Percentiles rank a stretch among this genome's conserved stretches.
These are phyloP conservation scores for Haplosporangium gracile DNA, from an alignment of 192 early-diverging fungal species.

Conservation along the genomic window DNA sequence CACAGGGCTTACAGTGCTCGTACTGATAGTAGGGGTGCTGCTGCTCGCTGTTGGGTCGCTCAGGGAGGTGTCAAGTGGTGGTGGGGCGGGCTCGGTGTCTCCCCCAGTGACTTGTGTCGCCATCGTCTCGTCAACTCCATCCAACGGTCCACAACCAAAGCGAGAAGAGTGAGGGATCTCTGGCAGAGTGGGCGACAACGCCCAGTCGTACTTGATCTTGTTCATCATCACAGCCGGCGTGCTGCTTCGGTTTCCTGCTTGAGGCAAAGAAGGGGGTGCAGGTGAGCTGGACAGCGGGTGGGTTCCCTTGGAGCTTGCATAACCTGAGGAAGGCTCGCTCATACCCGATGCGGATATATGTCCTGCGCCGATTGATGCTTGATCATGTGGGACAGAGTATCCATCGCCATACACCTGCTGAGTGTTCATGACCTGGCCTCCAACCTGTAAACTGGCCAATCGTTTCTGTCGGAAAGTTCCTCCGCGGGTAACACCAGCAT, in stretches of 20 bases:
- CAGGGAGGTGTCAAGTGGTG: neutral
- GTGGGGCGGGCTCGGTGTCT: neutral
- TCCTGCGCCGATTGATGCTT: neutral
- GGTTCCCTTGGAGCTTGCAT: neutral
- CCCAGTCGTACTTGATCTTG: conserved; percentile 50
- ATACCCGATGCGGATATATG: conserved; percentile 2
- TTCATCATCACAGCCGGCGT: conserved; percentile 51
- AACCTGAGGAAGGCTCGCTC: neutral
- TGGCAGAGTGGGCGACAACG: conserved; percentile 21
- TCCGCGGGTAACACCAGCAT: neutral
- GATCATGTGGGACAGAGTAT: neutral
- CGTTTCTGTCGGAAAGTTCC: conserved; percentile 40
- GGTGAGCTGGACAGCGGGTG: neutral
- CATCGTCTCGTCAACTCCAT: conserved; percentile 1
- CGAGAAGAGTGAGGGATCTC: conserved; percentile 15
- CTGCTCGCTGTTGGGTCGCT: neutral
- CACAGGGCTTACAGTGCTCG: neutral
- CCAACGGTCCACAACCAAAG: conserved; percentile 39
- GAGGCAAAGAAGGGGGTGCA: neutral
- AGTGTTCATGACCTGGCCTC: neutral
- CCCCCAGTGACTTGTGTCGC: neutral
- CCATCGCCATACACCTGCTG: conserved; percentile 17
- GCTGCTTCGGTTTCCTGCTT: conserved; percentile 32
- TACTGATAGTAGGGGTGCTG: neutral
- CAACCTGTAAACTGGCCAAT: conserved; percentile 34